Percentiles rank a stretch among this genome's conserved stretches.
Evolutionary conservation across 768 basidiomycete genomes (phyloP).

Genomic region (Naganishia friedmannii): DNA sequence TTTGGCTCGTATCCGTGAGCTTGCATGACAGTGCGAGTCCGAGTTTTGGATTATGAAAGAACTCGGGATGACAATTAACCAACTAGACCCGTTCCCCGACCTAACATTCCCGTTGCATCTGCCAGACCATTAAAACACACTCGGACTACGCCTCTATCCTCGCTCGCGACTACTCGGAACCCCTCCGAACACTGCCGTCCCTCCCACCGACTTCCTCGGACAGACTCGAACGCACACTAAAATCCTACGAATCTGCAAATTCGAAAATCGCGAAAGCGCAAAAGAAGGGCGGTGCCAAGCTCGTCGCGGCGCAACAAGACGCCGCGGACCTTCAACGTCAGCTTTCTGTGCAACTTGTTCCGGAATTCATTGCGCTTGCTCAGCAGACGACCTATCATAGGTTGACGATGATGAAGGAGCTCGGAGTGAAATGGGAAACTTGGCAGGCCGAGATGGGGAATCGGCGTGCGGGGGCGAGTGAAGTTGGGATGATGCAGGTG

Average conservation of each 20-base stretch:
- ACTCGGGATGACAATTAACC: no score
- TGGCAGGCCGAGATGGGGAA: constrained; percentile 44
- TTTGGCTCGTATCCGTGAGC: no score
- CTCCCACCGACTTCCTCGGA: constrained; percentile 40
- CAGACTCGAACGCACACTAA: constrained; percentile 48
- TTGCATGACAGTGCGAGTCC: no score
- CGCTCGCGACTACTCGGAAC: constrained; percentile 47
- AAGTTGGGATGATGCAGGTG: constrained; percentile 41
- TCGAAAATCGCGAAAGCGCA: constrained; percentile 48
- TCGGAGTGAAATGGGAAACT: constrained; percentile 50
- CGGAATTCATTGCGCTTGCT: constrained; percentile 47
- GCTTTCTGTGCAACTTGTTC: constrained; percentile 40
- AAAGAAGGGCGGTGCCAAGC: constrained; percentile 44
- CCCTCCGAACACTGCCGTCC: constrained; percentile 44
- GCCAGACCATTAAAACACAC: constrained; percentile 42
- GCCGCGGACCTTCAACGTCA: constrained; percentile 36
- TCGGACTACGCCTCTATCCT: constrained; percentile 41
- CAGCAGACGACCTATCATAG: constrained; percentile 47
- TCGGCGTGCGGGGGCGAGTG: constrained; percentile 45
- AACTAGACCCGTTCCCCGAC: no score
- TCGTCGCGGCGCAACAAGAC: constrained; percentile 37
- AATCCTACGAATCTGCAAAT: constrained; percentile 48
- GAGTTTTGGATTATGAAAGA: no score
- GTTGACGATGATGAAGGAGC: constrained; percentile 46
- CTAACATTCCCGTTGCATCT: background rate